phyloP scores from a whole-genome alignment of 148 eudicot species.

The Linanthus parryae region DNA sequence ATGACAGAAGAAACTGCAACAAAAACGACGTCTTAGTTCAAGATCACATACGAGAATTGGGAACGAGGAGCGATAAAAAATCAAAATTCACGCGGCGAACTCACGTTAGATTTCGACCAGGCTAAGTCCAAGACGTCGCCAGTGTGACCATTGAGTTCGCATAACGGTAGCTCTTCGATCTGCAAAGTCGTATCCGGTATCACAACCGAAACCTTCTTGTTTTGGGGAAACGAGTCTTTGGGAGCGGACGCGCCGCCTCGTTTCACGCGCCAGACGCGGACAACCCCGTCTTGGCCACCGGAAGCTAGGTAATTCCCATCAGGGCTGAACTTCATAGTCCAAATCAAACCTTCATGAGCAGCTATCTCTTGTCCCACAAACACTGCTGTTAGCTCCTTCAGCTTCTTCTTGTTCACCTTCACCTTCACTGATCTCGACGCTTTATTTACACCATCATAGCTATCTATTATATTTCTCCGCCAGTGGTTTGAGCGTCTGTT shows the following conservation, averaged over 20 bases:
- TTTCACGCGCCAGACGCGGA: slow-evolving; percentile 60
- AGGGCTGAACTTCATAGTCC: slow-evolving; percentile 84
- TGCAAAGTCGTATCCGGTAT: slow-evolving; percentile 58
- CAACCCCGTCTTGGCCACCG: slow-evolving; percentile 80
- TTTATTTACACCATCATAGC: slow-evolving; percentile 2
- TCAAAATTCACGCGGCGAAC: slow-evolving; percentile 12
- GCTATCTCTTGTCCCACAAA: slow-evolving; percentile 52
- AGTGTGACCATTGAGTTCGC: slow-evolving; percentile 55
- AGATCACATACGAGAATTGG: neutral
- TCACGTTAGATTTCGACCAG: slow-evolving; percentile 77
- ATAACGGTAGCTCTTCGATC: slow-evolving; percentile 56
- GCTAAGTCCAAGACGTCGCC: slow-evolving; percentile 71
- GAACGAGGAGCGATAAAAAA: neutral
- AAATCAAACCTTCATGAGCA: slow-evolving; percentile 65
- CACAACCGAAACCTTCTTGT: slow-evolving; percentile 17
- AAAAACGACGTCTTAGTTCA: slow-evolving; percentile 1
- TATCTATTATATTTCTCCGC: slow-evolving; percentile 22
- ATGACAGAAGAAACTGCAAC: slow-evolving; percentile 69
- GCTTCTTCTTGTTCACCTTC: slow-evolving; percentile 35
- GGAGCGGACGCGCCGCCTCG: slow-evolving; percentile 18
- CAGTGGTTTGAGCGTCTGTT: too few species aligned
- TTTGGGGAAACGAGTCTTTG: slow-evolving; percentile 8
- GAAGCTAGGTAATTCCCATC: slow-evolving; percentile 77
- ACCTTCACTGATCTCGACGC: slow-evolving; percentile 21
- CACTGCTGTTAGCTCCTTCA: slow-evolving; percentile 49